Evolutionary conservation across 129 eudicot species (phyloP).

Genomic region (Pittosporum tobira): DNA sequence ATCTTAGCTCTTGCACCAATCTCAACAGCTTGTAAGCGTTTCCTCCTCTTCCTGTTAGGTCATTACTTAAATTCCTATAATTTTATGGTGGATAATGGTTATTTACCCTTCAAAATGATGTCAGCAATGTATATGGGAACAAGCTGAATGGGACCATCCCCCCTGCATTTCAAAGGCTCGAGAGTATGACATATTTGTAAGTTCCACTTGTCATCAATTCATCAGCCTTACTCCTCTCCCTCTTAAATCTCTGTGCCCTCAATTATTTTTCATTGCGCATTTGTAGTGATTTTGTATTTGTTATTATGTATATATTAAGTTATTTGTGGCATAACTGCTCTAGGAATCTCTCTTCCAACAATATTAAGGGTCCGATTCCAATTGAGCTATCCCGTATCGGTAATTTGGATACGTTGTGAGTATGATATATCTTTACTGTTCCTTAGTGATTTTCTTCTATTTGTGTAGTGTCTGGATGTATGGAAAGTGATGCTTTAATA

Average conservation of each 20-base stretch:
- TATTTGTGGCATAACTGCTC: background rate
- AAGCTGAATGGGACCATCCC: conserved; percentile 82
- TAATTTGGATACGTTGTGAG: conserved; percentile 92
- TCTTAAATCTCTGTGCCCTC: background rate
- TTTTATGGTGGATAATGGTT: background rate
- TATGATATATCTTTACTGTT: background rate
- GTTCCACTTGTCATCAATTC: conserved; percentile 17
- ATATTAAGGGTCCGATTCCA: conserved; percentile 78
- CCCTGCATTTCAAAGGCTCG: conserved; percentile 63
- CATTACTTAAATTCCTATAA: background rate
- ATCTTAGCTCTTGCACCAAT: conserved; percentile 89
- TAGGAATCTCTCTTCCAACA: conserved; percentile 89
- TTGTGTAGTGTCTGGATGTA: background rate
- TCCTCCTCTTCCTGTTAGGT: background rate
- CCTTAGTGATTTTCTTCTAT: background rate
- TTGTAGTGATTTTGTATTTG: background rate
- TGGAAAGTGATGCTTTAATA: background rate
- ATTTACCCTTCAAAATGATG: conserved; percentile 1
- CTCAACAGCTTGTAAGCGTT: conserved; percentile 90
- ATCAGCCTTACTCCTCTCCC: background rate
- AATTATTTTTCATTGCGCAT: background rate
- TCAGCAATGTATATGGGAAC: conserved; percentile 84
- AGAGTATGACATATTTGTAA: conserved; percentile 98
- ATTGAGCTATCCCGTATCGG: conserved; percentile 88
- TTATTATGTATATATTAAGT: background rate